Percentiles rank a stretch among this genome's conserved stretches.
Conservation (phyloP, 2,329 filamentous ascomycete genomes). For the Ceratocystis papillata region DNA sequence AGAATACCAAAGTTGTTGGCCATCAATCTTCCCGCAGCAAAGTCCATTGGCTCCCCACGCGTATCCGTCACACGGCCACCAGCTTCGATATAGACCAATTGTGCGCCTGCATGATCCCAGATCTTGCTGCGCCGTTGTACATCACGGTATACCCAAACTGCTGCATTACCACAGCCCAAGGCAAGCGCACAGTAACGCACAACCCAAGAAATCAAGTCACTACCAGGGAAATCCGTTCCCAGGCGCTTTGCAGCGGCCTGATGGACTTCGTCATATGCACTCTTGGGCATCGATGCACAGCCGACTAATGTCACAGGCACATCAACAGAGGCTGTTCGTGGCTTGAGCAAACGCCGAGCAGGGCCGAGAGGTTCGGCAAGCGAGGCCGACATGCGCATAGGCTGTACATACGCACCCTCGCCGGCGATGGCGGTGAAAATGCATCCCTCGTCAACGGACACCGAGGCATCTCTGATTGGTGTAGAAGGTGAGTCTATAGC, state of each 20-base stretch:
- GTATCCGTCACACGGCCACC: constrained; percentile 47
- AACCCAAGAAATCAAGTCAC: constrained; percentile 48
- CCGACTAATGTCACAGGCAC: constrained; percentile 37
- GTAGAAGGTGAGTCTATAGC: constrained; percentile 33
- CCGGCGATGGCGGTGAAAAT: constrained; percentile 42
- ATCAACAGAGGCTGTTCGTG: not conserved
- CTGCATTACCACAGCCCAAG: constrained; percentile 43
- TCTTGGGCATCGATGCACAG: constrained; percentile 38
- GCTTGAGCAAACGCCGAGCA: constrained; percentile 30
- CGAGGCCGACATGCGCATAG: constrained; percentile 31
- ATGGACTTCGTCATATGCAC: constrained; percentile 41
- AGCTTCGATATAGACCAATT: constrained; percentile 47
- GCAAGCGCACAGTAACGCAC: constrained; percentile 45
- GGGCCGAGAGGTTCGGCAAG: constrained; percentile 14
- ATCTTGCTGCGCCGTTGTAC: constrained; percentile 42
- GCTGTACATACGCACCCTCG: constrained; percentile 40
- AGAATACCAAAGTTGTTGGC: constrained; percentile 46
- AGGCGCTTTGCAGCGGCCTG: constrained; percentile 36
- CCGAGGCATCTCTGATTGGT: constrained; percentile 36
- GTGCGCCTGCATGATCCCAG: constrained; percentile 51
- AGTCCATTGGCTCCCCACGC: constrained; percentile 41
- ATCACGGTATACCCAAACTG: constrained; percentile 46
- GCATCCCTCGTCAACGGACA: constrained; percentile 39
- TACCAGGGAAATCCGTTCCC: constrained; percentile 37
- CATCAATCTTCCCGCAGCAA: constrained; percentile 41